Percentiles rank a stretch among this genome's conserved stretches.
Evolutionary conservation across 192 early-diverging fungal species (phyloP).

Genomic region (Umbelopsis sp.): DNA sequence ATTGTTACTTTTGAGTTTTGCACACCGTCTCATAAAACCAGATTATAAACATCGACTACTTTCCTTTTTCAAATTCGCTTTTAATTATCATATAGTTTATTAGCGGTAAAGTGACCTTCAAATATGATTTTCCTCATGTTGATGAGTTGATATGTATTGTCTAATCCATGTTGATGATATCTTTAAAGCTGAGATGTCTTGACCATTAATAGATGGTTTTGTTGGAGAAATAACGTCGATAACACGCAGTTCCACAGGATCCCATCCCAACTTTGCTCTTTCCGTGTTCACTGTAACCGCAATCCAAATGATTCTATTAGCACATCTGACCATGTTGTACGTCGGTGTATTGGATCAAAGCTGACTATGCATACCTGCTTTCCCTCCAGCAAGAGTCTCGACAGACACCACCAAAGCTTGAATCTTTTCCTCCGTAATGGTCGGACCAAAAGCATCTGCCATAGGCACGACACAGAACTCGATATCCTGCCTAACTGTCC

Average conservation of each 20-base stretch:
- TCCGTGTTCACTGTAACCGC: constrained; percentile 73
- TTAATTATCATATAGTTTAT: background rate
- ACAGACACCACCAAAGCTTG: constrained; percentile 80
- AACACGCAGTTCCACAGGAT: constrained; percentile 62
- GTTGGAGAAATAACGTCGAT: constrained; percentile 69
- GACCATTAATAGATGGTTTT: constrained; percentile 35
- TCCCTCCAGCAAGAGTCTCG: constrained; percentile 79
- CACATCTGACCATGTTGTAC: no score
- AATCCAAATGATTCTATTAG: background rate
- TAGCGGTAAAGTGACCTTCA: no score
- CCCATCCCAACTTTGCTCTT: constrained; percentile 55
- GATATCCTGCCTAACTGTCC: constrained; percentile 47
- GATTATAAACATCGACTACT: background rate
- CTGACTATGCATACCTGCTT: constrained; percentile 50
- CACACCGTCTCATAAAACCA: no score
- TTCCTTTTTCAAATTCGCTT: background rate
- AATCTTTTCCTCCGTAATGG: constrained; percentile 68
- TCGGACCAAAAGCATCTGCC: constrained; percentile 86
- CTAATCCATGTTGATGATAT: constrained; percentile 84
- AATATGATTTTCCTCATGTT: background rate
- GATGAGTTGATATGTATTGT: constrained; percentile 43
- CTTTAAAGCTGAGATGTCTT: constrained; percentile 59
- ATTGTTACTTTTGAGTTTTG: background rate
- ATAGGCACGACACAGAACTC: constrained; percentile 66
- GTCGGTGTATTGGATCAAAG: no score